A percentile compares a stretch with the other conserved stretches of the same genome.
Evolutionary conservation across 805 yeast genomes (phyloP).

Genomic region (Candida ascalaphidarum): DNA sequence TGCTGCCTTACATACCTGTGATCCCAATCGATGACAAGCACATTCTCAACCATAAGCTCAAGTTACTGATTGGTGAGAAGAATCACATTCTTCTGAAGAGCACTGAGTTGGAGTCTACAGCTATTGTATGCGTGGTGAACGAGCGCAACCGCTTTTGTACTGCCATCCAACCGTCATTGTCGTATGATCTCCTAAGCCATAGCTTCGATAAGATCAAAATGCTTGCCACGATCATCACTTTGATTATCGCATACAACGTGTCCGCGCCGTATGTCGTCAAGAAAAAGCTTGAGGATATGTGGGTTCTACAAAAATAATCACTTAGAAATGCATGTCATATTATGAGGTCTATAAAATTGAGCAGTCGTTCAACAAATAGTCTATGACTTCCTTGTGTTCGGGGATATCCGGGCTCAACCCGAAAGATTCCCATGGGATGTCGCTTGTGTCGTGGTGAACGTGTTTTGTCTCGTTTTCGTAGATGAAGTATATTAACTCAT

Average conservation of each 20-base stretch:
- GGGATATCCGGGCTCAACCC: conserved; percentile 15
- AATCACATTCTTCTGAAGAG: conserved; percentile 21
- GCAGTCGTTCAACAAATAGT: conserved; percentile 3
- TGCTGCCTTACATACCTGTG: conserved; percentile 58
- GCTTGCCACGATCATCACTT: conserved; percentile 45
- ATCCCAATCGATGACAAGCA: conserved; percentile 29
- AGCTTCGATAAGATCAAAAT: conserved; percentile 63
- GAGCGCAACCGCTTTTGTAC: conserved; percentile 66
- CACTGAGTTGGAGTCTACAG: conserved; percentile 76
- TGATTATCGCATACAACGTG: conserved; percentile 39
- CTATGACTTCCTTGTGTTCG: conserved; percentile 5
- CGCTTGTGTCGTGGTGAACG: conserved; percentile 3
- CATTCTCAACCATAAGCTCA: conserved; percentile 28
- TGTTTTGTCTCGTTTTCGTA: conserved; percentile 13
- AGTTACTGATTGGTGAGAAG: conserved; percentile 10
- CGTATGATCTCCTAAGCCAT: conserved; percentile 66
- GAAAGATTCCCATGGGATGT: conserved; percentile 17
- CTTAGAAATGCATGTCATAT: background rate
- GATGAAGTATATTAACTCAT: conserved; percentile 32
- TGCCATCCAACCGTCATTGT: conserved; percentile 68
- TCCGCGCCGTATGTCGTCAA: conserved; percentile 49
- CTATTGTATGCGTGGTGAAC: conserved; percentile 57
- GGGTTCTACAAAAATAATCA: conserved; percentile 31
- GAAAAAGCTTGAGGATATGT: conserved; percentile 43
- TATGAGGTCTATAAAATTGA: background rate